phyloP scores from a whole-genome alignment of 805 yeast species.

The Yueomyces sinensis region DNA sequence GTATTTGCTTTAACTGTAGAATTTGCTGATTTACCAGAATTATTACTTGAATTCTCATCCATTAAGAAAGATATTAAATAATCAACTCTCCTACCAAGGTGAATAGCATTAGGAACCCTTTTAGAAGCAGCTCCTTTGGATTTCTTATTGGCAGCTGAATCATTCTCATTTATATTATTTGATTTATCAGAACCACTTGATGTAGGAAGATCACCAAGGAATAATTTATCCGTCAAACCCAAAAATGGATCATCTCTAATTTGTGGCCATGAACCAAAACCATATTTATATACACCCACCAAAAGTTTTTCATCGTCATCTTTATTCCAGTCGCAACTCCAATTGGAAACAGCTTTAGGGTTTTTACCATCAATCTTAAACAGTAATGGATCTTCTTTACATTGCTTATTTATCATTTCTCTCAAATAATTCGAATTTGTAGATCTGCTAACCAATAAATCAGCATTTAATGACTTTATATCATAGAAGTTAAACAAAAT shows the following conservation, averaged over 20 bases:
- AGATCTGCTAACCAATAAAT: slow-evolving; percentile 69
- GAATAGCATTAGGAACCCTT: slow-evolving; percentile 84
- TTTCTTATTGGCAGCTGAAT: slow-evolving; percentile 8
- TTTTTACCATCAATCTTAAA: slow-evolving; percentile 43
- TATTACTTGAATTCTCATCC: slow-evolving; percentile 32
- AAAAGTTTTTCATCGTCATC: slow-evolving; percentile 78
- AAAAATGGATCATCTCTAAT: slow-evolving; percentile 92
- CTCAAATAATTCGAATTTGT: slow-evolving; percentile 64
- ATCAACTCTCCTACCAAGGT: slow-evolving; percentile 82
- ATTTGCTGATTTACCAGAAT: slow-evolving; percentile 10
- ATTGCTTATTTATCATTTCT: slow-evolving; percentile 37
- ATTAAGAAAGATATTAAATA: slow-evolving; percentile 60
- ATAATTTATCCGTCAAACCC: slow-evolving; percentile 74
- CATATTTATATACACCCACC: slow-evolving; percentile 82
- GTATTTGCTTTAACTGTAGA: slow-evolving; percentile 8
- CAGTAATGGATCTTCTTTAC: slow-evolving; percentile 37
- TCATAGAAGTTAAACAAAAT: slow-evolving; percentile 78
- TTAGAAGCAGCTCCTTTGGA: slow-evolving; percentile 19
- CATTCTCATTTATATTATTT: slow-evolving; percentile 1
- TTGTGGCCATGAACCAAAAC: slow-evolving; percentile 90
- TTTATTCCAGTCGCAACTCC: slow-evolving; percentile 81
- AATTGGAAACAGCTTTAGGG: slow-evolving; percentile 75
- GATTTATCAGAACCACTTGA: slow-evolving; percentile 2
- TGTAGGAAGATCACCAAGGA: slow-evolving; percentile 35
- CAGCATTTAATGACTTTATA: slow-evolving; percentile 85